A percentile compares a stretch with the other conserved stretches of the same genome.
Conservation (phyloP, 257 asterid species). For the Salvia splendens region DNA sequence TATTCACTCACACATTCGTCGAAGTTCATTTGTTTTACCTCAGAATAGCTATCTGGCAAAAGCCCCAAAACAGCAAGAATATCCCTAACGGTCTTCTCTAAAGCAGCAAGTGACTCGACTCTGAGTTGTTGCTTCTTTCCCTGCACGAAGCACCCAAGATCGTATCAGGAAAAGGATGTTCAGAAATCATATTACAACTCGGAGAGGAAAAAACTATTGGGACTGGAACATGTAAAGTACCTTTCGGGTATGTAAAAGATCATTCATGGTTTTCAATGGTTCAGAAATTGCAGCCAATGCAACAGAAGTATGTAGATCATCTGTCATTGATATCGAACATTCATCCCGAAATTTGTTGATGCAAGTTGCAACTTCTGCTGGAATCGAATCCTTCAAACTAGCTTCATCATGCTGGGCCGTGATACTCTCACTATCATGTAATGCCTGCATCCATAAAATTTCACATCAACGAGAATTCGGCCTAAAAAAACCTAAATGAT, state of each 20-base stretch:
- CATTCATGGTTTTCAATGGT: conserved; percentile 83
- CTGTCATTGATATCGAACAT: conserved; percentile 69
- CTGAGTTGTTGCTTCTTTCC: conserved; percentile 86
- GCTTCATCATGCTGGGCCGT: conserved; percentile 43
- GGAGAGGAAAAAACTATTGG: not conserved
- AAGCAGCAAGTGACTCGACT: conserved; percentile 72
- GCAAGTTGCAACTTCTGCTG: conserved; percentile 58
- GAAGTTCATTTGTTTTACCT: conserved; percentile 43
- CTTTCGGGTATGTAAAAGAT: conserved; percentile 86
- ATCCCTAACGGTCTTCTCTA: conserved; percentile 55
- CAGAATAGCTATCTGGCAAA: conserved; percentile 65
- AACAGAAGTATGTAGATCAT: conserved; percentile 86
- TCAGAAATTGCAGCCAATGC: conserved; percentile 93
- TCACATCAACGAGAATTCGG: conserved; percentile 25
- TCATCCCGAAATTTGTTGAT: conserved; percentile 70
- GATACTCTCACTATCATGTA: conserved; percentile 63
- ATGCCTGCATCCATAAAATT: conserved; percentile 57
- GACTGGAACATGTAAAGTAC: conserved; percentile 40
- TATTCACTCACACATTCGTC: no score
- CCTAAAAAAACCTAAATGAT: conserved; percentile 9
- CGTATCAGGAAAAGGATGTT: no score
- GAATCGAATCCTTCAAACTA: conserved; percentile 54
- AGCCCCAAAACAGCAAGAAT: conserved; percentile 72
- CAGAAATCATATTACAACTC: conserved; percentile 9
- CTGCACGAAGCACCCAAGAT: conserved; percentile 45